phyloP scores from a whole-genome alignment of 352 stramenopile genomes.

The Globisporangium lucens region DNA sequence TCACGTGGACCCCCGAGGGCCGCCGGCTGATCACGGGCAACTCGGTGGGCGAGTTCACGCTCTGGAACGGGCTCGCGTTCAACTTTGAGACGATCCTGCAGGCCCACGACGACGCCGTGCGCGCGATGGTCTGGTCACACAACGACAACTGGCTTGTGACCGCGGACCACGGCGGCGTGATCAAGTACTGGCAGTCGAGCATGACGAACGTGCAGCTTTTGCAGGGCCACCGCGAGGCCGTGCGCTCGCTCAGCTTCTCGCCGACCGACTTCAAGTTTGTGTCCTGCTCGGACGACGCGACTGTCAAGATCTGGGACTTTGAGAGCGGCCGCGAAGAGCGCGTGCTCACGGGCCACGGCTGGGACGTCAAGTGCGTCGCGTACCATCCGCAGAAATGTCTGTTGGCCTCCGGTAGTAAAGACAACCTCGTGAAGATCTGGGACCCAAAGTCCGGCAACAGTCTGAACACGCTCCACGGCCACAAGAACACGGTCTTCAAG shows the following conservation, averaged over 20 bases:
- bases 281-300: slow-evolving; percentile 96
- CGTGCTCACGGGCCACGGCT: slow-evolving; percentile 94
- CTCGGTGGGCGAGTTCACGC: slow-evolving; percentile 96
- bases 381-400: slow-evolving; percentile 95
- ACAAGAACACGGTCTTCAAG: slow-evolving; percentile 98
- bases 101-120: slow-evolving; percentile 83
- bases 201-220: slow-evolving; percentile 87
- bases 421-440: slow-evolving; percentile 98
- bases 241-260: slow-evolving; percentile 95
- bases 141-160: slow-evolving; percentile 91
- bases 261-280: slow-evolving; percentile 98
- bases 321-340: slow-evolving; percentile 91
- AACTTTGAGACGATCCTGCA: slow-evolving; percentile 97
- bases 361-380: slow-evolving; percentile 97
- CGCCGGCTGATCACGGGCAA: slow-evolving; percentile 95
- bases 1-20: slow-evolving; percentile 95
- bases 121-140: slow-evolving; percentile 90
- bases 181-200: slow-evolving; percentile 92
- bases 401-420: slow-evolving; percentile 94
- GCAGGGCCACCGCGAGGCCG: slow-evolving; percentile 85
- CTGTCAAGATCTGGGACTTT: slow-evolving; percentile 93
- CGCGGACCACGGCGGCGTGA: slow-evolving; percentile 86
- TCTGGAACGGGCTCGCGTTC: slow-evolving; percentile 98
- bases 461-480: slow-evolving; percentile 94
- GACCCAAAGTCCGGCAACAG: slow-evolving; percentile 93